Evolutionary conservation across 2,329 filamentous ascomycete genomes (phyloP).

Genomic region (Penicillium oxalicum): DNA sequence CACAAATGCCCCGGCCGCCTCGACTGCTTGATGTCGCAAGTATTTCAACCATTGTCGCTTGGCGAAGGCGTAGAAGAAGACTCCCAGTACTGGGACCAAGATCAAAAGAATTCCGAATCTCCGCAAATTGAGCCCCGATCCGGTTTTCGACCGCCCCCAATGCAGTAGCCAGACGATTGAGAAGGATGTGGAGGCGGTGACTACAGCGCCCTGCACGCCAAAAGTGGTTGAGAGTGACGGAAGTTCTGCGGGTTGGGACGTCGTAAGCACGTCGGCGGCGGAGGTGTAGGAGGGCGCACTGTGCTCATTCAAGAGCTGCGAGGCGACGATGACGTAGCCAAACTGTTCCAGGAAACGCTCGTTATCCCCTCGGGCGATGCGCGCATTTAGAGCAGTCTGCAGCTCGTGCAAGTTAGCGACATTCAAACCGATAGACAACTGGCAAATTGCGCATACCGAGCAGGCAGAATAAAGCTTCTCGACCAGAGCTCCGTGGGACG

Average conservation of each 20-base stretch:
- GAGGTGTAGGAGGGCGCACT: conserved; percentile 38
- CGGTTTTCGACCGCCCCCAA: conserved; percentile 59
- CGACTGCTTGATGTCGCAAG: conserved; percentile 66
- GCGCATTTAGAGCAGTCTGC: conserved; percentile 32
- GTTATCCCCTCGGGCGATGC: conserved; percentile 69
- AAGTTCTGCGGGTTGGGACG: conserved; percentile 25
- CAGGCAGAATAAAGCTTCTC: conserved; percentile 43
- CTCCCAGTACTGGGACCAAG: conserved; percentile 49
- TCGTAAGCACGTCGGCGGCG: conserved; percentile 29
- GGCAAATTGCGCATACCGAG: conserved; percentile 35
- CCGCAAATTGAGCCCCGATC: conserved; percentile 36
- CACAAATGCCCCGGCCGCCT: conserved; percentile 63
- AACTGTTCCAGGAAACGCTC: conserved; percentile 85
- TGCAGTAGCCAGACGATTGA: conserved; percentile 61
- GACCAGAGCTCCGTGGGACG: conserved; percentile 28
- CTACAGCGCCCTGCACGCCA: conserved; percentile 59
- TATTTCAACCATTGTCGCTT: conserved; percentile 77
- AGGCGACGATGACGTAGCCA: conserved; percentile 86
- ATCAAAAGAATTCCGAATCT: conserved; percentile 36
- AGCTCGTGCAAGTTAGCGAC: no score
- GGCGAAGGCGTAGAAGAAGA: conserved; percentile 64
- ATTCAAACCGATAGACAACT: no score
- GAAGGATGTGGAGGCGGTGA: conserved; percentile 59
- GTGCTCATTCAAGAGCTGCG: conserved; percentile 71
- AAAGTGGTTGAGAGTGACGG: conserved; percentile 42